Evolutionary conservation across 257 asterid genomes (phyloP), one percentile per base, ranked within the genome.

Genomic region (Thymus mandschuricus): DNA sequence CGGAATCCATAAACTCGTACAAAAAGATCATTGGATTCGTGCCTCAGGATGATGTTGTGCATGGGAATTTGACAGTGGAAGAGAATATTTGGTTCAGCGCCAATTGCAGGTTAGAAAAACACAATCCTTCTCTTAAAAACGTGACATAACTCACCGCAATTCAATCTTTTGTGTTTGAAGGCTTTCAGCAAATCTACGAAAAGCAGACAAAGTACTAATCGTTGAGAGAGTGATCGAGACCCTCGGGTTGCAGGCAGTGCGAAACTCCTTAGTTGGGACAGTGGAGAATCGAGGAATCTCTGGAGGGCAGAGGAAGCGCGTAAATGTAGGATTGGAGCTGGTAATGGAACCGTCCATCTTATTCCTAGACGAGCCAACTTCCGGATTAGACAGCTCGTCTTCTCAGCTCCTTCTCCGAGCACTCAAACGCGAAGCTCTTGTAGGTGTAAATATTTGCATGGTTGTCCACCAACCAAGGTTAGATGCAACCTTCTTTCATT

Each of bases 21-120:
- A 94, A 88, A 76, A 91, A 76, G 79, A 84, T 94, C 5, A 87
- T 94, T 49, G 98, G 98, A 9, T 94, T 85, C 55, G 98, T 94
- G 69, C 98, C 98, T 13, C 98, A 94, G 77, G 98, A 94, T 81
- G 98, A 93, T 84, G 82, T 93, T 44, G 97, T 91, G 74, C 96
- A 94, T 75, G 98, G 97, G 51, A 94, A 94, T 77, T 75, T 94
- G 81, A 94, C 98, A 4, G 97, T 94, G 70, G 96, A 94, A 79
- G 98, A 94, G 91, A 94, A 94, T 79, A 83, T 94, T 61, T 94
- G 97, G 98, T 94, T 94, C 81, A 94, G 96, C 77, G 97, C 98
- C 59, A 82, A 85, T 67, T 94, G 97, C 90, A 89, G 98, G 98
- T 87, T 82, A 50, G 76, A 60, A 15, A 11, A 51, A 70, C 49